Evolutionary conservation across 768 basidiomycete species (phyloP).

Genomic region (Lentinus tigrinus): DNA sequence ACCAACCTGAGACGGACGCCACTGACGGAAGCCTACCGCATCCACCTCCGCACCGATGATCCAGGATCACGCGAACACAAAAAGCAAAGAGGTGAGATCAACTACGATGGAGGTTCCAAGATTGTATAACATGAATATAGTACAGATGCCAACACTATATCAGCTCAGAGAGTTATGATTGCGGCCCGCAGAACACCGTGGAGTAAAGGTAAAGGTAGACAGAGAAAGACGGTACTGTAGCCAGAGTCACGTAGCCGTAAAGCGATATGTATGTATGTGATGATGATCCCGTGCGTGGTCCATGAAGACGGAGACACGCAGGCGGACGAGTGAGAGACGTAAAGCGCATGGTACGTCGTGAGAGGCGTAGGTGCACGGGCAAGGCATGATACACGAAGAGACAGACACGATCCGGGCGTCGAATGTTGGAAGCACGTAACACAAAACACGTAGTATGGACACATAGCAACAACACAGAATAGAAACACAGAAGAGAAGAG

Average conservation of each 20-base stretch:
- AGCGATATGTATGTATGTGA: background rate
- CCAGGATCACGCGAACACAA: too few relatives aligned
- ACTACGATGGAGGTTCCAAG: constrained; percentile 12
- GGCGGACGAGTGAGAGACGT: background rate
- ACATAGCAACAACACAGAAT: background rate
- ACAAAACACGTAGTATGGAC: background rate
- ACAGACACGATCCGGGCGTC: background rate
- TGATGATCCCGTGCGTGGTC: too few relatives aligned
- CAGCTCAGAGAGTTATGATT: constrained; percentile 4
- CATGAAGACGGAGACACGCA: too few relatives aligned
- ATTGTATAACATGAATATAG: constrained; percentile 15
- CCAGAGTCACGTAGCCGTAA: background rate
- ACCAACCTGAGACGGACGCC: too few relatives aligned
- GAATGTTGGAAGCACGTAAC: background rate
- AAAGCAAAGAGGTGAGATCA: background rate
- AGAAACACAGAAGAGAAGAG: background rate
- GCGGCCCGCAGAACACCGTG: constrained; percentile 12
- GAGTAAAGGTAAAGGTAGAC: background rate
- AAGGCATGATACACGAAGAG: constrained; percentile 2
- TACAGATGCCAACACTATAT: constrained; percentile 17
- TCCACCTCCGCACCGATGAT: too few relatives aligned
- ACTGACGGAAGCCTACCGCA: too few relatives aligned
- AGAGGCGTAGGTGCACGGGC: background rate
- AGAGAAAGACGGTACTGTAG: background rate
- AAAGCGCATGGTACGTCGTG: background rate